phyloP scores from a whole-genome alignment of 2,329 filamentous ascomycete species.

The Gnomoniopsis smithogilvyi region DNA sequence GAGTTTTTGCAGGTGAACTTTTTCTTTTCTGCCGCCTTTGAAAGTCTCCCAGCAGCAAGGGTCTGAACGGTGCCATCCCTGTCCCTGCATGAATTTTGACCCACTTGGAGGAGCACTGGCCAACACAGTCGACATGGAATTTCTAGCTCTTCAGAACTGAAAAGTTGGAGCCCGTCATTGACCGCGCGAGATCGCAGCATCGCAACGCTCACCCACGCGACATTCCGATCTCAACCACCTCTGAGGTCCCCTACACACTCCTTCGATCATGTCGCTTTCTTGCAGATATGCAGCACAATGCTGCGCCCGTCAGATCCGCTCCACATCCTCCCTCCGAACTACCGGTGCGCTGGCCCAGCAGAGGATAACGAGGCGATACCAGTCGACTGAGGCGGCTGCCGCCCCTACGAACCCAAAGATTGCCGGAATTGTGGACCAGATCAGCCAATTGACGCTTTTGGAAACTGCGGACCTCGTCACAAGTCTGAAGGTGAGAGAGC shows the following conservation, averaged over 20 bases:
- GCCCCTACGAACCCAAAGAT: conserved; percentile 78
- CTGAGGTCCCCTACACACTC: conserved; percentile 5
- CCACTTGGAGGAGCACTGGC: conserved; percentile 10
- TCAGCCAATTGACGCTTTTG: conserved; percentile 94
- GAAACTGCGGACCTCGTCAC: conserved; percentile 97
- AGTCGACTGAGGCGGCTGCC: conserved; percentile 70
- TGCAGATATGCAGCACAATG: conserved; percentile 62
- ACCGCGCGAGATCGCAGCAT: conserved; percentile 1
- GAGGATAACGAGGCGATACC: conserved; percentile 71
- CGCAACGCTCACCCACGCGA: conserved; percentile 2
- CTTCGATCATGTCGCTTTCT: conserved; percentile 53
- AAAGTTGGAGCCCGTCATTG: conserved; percentile 18
- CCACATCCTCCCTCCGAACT: conserved; percentile 41
- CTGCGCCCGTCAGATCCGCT: conserved; percentile 61
- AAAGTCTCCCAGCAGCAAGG: conserved; percentile 7
- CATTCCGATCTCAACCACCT: neutral
- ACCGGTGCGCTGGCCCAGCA: conserved; percentile 42
- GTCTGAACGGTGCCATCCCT: neutral
- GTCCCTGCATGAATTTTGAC: conserved; percentile 9
- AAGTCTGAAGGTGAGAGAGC: conserved; percentile 75
- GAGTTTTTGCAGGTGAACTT: conserved; percentile 15
- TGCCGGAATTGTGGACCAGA: conserved; percentile 91
- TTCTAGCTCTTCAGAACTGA: conserved; percentile 13
- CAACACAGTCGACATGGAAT: conserved; percentile 1
- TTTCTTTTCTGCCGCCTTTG: conserved; percentile 21